A percentile compares a stretch with the other conserved stretches of the same genome.
phyloP scores from a whole-genome alignment of 306 rosid genomes.

The Corylus americana region DNA sequence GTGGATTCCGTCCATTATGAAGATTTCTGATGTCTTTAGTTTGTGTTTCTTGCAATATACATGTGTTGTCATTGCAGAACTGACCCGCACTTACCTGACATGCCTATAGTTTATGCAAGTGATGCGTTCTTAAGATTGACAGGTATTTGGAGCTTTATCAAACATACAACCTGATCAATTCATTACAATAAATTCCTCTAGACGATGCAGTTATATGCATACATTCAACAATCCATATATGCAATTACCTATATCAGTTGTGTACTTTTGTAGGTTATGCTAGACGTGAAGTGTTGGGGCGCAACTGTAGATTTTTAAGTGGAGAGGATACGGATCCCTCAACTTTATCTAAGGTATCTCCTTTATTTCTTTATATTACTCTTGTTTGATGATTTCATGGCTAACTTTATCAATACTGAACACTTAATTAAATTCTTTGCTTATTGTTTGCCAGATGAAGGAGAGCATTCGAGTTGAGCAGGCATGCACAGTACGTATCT shows the following conservation, averaged over 20 bases:
- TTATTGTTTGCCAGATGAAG: slow-evolving; percentile 61
- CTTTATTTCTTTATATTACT: slow-evolving; percentile 4
- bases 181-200: slow-evolving; percentile 4
- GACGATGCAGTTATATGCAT: not conserved
- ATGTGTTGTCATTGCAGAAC: slow-evolving; percentile 65
- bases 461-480: slow-evolving; percentile 64
- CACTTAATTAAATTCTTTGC: slow-evolving; percentile 20
- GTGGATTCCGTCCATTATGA: slow-evolving; percentile 20
- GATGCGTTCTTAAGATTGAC: slow-evolving; percentile 86
- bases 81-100: slow-evolving; percentile 71
- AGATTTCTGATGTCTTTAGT: slow-evolving; percentile 34
- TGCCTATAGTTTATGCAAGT: slow-evolving; percentile 93
- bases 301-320: slow-evolving; percentile 81
- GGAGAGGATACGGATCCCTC: slow-evolving; percentile 68
- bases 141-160: slow-evolving; percentile 47
- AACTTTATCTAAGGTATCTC: slow-evolving; percentile 52
- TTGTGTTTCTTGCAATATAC: slow-evolving; percentile 28
- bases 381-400: slow-evolving; percentile 20
- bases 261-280: slow-evolving; percentile 59
- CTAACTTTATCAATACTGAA: slow-evolving; percentile 15
- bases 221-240: not conserved
- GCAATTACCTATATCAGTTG: slow-evolving; percentile 19
- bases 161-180: slow-evolving; percentile 1
- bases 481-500: slow-evolving; percentile 88
- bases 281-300: slow-evolving; percentile 78